Conservation (phyloP, 2,329 filamentous ascomycete genomes). For the Trichoderma endophyticum region DNA sequence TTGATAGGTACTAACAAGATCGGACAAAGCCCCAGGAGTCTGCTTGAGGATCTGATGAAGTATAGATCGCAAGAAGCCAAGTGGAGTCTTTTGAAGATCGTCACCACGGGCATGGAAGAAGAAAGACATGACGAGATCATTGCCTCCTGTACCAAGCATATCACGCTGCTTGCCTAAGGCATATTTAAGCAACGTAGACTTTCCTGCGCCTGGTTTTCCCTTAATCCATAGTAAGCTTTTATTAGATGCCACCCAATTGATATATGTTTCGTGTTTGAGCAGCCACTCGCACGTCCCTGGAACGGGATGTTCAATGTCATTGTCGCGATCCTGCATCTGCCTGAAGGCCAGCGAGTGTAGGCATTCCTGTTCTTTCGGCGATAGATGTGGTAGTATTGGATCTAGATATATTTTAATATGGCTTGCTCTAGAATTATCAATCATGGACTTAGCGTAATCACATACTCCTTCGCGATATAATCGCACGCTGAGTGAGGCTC, state of each 20-base stretch:
- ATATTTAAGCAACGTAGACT: conserved; percentile 38
- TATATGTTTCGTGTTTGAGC: conserved; percentile 24
- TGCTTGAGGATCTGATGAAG: conserved; percentile 33
- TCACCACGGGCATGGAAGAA: conserved; percentile 37
- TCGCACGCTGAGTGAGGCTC: background rate
- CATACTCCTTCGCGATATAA: background rate
- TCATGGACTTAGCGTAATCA: background rate
- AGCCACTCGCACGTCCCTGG: conserved; percentile 36
- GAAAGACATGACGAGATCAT: conserved; percentile 30
- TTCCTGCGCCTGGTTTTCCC: conserved; percentile 40
- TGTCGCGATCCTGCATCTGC: conserved; percentile 27
- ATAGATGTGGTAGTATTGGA: background rate
- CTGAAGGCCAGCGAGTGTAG: conserved; percentile 32
- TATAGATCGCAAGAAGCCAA: conserved; percentile 37
- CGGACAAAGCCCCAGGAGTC: conserved; percentile 21
- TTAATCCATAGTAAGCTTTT: conserved; percentile 37
- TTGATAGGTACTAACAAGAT: conserved; percentile 24
- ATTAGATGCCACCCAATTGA: conserved; percentile 22
- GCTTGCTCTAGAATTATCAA: background rate
- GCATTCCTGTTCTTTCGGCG: conserved; percentile 19
- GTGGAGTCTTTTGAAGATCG: conserved; percentile 30
- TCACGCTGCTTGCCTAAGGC: conserved; percentile 28
- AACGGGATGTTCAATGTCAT: conserved; percentile 25
- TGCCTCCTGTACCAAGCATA: conserved; percentile 2
- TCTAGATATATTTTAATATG: background rate